A percentile compares a stretch with the other conserved stretches of the same genome.
Evolutionary conservation across 495 filamentous ascomycete species (phyloP).

Genomic region (Cladorrhinum samala): DNA sequence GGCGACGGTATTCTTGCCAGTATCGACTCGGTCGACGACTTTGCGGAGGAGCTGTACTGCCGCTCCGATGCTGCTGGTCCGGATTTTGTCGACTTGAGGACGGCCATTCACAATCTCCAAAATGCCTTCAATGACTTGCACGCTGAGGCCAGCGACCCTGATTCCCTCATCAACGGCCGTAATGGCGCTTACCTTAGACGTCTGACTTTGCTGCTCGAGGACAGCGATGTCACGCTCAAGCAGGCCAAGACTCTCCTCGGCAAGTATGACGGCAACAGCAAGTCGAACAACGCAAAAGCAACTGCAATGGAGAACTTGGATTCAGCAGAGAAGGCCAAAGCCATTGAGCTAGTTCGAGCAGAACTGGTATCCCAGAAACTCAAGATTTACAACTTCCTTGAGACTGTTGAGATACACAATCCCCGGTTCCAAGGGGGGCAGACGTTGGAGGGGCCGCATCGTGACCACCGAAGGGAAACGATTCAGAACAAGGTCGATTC

Average conservation of each 20-base stretch:
- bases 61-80: slow-evolving; percentile 34
- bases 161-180: slow-evolving; percentile 37
- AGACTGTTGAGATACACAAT: slow-evolving; percentile 40
- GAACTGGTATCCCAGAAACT: slow-evolving; percentile 36
- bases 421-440: slow-evolving; percentile 25
- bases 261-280: slow-evolving; percentile 23
- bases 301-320: slow-evolving; percentile 19
- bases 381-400: slow-evolving; percentile 42
- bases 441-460: slow-evolving; percentile 13
- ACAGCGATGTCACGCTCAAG: slow-evolving; percentile 43
- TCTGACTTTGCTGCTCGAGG: slow-evolving; percentile 41
- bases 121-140: slow-evolving; percentile 44
- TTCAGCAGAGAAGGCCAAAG: slow-evolving; percentile 22
- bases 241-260: slow-evolving; percentile 43
- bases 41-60: slow-evolving; percentile 35
- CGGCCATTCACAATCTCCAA: slow-evolving; percentile 38
- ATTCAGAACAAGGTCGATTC: slow-evolving; percentile 48
- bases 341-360: slow-evolving; percentile 31
- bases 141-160: slow-evolving; percentile 42
- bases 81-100: slow-evolving; percentile 30
- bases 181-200: slow-evolving; percentile 34
- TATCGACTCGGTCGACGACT: slow-evolving; percentile 39
- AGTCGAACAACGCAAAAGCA: slow-evolving; percentile 9
- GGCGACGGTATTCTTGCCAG: slow-evolving; percentile 17
- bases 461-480: slow-evolving; percentile 26